A percentile compares a stretch with the other conserved stretches of the same genome.
These are phyloP conservation scores for Fraxinus dipetala DNA, from an alignment of 305 asterid genomes.

Conservation along the genomic window DNA sequence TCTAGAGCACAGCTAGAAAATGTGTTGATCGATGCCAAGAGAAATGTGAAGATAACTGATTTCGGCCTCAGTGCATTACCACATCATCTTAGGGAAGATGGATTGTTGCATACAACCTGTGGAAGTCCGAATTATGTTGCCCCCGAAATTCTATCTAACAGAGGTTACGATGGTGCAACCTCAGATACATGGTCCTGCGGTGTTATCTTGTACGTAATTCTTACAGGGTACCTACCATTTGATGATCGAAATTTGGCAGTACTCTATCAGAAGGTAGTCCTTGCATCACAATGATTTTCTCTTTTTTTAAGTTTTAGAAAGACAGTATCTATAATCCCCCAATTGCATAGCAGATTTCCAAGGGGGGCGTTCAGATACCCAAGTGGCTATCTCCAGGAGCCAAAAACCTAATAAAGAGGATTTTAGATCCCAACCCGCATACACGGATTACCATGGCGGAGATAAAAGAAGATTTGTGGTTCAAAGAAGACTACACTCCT, in stretches of 20 bases:
- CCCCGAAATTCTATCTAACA: conserved; percentile 82
- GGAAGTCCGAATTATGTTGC: conserved; percentile 99
- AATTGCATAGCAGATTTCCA: conserved; percentile 56
- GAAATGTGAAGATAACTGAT: conserved; percentile 74
- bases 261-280: conserved; percentile 81
- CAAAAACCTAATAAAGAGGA: conserved; percentile 65
- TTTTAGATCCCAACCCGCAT: conserved; percentile 81
- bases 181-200: conserved; percentile 97
- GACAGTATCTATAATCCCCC: background rate
- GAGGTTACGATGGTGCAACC: conserved; percentile 89
- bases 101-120: conserved; percentile 88
- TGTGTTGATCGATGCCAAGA: conserved; percentile 65
- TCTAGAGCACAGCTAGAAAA: conserved; percentile 72
- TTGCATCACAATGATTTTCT: background rate
- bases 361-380: conserved; percentile 81
- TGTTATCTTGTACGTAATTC: conserved; percentile 78
- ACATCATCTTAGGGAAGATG: conserved; percentile 92
- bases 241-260: conserved; percentile 92
- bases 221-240: conserved; percentile 90
- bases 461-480: conserved; percentile 75
- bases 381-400: conserved; percentile 86
- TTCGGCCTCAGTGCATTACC: conserved; percentile 98
- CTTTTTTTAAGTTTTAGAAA: background rate
- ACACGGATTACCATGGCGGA: conserved; percentile 66
- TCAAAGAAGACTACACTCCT: conserved; percentile 69